Base-by-base conservation (phyloP, 192 early-diverging fungal genomes). In the Endogone sp. region DNA sequence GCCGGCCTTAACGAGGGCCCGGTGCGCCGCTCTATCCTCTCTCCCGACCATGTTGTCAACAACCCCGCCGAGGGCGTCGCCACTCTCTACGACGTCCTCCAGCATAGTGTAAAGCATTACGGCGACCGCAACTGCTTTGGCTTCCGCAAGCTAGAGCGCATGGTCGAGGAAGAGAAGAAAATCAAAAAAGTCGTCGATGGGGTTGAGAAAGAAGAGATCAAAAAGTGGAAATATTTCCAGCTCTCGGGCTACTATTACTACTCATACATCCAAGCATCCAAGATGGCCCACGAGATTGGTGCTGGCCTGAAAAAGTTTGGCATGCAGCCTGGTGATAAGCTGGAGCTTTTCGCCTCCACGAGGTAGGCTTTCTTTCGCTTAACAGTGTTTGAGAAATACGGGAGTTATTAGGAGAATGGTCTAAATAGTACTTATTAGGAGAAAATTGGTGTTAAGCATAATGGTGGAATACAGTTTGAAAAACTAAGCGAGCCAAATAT, bases 221-320 rank as follows among this genome's bases (percentile, higher is more conserved):
- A 98, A 77, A 88, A 64, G 29, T 94, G 93, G 93, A 92, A 84
- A 68, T 94, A 85, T 72, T 92, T 91, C 73, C 84, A 90, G 75
- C 81, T 96, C 65, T 85, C 89, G 16, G 79, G 71, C n/a, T 97
- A 90, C 83, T 66, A 84, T 69, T 98, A 92, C 88, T 75, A 93
- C 70, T 93, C 88, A 60, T 95, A 92, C 65, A 76, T 74, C 23
- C 88, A 96, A 57, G 90, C 86, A 68, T 77, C 72, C 65, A 74
- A 84, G 28, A 72, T 77, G 29, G 70, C 83, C 6, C 68, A 77
- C 28, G 70, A 82, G 27, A 79, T 94, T 65, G 92, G 94, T 23
- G 77, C 86, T 28, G 94, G 94, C 59, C 79, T 98, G 11, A 68
- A 73, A 63, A 75, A 91, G 56, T 84, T 97, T 54, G 91, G 91